These are phyloP conservation scores for Penicillium sp. DNA, from an alignment of 2,329 filamentous ascomycete species.

Conservation along the genomic window DNA sequence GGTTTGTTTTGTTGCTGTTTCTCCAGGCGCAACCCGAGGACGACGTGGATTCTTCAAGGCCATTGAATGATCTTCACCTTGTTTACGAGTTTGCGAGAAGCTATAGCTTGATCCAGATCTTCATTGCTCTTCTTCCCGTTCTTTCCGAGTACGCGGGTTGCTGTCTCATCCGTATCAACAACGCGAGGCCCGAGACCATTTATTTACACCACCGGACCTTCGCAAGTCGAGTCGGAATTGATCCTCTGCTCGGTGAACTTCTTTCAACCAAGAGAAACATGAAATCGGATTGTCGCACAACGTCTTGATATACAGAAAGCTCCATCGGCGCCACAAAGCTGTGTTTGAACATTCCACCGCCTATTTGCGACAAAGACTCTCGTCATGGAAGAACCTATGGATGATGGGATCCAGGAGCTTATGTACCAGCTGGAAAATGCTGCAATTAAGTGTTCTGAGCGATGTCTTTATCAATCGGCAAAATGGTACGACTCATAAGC, in stretches of 20 bases:
- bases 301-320: background rate
- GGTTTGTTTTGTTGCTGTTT: slow-evolving; percentile 3
- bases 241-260: background rate
- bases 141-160: background rate
- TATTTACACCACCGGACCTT: slow-evolving; percentile 1
- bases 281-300: background rate
- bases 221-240: background rate
- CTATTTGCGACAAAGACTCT: background rate
- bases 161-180: background rate
- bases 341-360: background rate
- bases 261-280: background rate
- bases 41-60: background rate
- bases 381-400: slow-evolving; percentile 36
- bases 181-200: background rate
- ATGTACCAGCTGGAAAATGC: slow-evolving; percentile 77
- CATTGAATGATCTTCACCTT: background rate
- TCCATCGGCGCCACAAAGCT: background rate
- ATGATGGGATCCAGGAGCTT: slow-evolving; percentile 54
- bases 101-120: too few relatives aligned
- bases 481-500: slow-evolving; percentile 69
- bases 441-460: slow-evolving; percentile 84
- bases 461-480: slow-evolving; percentile 91
- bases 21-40: slow-evolving; percentile 4
- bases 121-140: background rate
- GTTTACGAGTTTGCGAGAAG: background rate